Conservation (phyloP, 2,329 filamentous ascomycete genomes). For the Pseudogymnoascus sp. region DNA sequence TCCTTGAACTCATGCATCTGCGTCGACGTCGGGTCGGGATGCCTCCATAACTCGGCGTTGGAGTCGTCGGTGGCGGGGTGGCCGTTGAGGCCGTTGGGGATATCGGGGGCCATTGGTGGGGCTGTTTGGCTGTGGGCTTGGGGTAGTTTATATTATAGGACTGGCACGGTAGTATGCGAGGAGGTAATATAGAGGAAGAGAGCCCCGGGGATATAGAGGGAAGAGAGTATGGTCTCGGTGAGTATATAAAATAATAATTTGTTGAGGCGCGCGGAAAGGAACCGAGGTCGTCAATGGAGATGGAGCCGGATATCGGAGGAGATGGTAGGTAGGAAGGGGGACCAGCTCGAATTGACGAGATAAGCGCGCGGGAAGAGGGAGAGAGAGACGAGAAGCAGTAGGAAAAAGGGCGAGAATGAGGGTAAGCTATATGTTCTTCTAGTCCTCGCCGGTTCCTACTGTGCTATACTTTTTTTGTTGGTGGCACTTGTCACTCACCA, state of each 20-base stretch:
- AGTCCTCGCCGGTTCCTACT: neutral
- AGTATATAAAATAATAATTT: neutral
- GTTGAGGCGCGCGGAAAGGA: neutral
- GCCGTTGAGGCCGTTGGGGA: neutral
- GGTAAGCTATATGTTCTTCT: neutral
- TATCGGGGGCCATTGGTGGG: neutral
- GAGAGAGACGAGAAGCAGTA: neutral
- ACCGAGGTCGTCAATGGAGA: neutral
- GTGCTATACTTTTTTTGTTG: neutral
- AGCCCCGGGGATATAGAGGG: neutral
- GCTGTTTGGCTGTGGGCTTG: neutral
- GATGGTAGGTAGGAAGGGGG: neutral
- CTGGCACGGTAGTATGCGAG: neutral
- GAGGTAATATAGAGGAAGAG: neutral
- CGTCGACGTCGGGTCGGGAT: conserved; percentile 57
- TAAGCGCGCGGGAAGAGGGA: neutral
- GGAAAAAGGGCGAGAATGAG: neutral
- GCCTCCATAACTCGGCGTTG: conserved; percentile 56
- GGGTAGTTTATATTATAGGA: neutral
- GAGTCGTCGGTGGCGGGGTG: neutral
- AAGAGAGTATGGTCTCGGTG: neutral
- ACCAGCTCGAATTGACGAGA: neutral
- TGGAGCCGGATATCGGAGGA: neutral
- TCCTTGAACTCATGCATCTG: conserved; percentile 65
- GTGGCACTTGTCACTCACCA: neutral